Base-by-base conservation (phyloP, 305 asterid genomes). In the Fraxinus paxiana region DNA sequence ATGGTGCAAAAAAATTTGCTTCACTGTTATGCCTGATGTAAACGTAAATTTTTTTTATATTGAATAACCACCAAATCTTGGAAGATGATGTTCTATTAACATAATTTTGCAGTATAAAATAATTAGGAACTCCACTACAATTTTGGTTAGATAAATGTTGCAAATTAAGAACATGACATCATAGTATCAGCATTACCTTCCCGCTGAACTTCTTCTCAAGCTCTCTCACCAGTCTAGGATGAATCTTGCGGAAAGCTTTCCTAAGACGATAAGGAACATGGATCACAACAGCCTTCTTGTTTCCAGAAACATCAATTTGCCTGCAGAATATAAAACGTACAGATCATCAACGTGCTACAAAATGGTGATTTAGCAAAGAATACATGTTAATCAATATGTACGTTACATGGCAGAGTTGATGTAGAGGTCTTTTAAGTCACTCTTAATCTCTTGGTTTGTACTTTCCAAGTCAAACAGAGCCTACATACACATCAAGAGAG, bases 141-240 rank as follows among this genome's bases (percentile, higher is more conserved):
- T 38, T 30, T 28, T n/a, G 2, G 72, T 26, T 2, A 30, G 22
- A 2, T 31, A n/a, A 65, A 26, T 35, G 30, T 24, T 24, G 26
- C 26, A 24, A 24, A 24, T 31, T 31, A 31, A 31, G 4, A 5
- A 31, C 41, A 34, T 30, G 43, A 51, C 74, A 77, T 13, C 6
- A 0, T 6, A 46, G 2, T 18, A 31, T 7, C 41, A 30, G 41
- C 12, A 34, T 48, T 83, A 87, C 90, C 90, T 85, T 87, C 37
- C 90, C 88, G 38, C 90, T 87, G 90, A 87, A 85, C 75, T 87
- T 87, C 86, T 87, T 87, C 86, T 87, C 89, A 77, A 87, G 85
- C 83, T 87, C 89, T 51, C 89, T 84, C 82, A 87, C 90, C 46
- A 87, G 90, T 81, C 88, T 85, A 74, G 77, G 84, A 37, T 87